These are phyloP conservation scores for Saturnispora quitensis DNA, from an alignment of 805 yeast genomes.

Conservation along the genomic window DNA sequence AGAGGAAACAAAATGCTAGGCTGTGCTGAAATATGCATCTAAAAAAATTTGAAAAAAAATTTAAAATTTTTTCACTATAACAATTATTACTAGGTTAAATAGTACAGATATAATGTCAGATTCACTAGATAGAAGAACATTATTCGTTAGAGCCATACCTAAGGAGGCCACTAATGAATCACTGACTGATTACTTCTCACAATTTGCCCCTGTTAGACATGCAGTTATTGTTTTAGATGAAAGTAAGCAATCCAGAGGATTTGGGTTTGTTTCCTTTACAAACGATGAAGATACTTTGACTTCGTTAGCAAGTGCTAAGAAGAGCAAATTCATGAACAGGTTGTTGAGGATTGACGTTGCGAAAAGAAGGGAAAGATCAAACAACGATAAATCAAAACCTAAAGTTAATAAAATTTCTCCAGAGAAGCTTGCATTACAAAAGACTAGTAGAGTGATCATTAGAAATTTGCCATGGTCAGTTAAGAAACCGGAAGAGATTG, in stretches of 20 bases:
- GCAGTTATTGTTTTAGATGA: slow-evolving; percentile 82
- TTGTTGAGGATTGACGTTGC: slow-evolving; percentile 77
- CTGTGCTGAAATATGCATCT: slow-evolving; percentile 3
- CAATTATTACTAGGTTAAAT: not conserved
- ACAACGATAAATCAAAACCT: slow-evolving; percentile 23
- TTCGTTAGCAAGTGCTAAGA: slow-evolving; percentile 64
- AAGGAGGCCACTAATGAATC: slow-evolving; percentile 72
- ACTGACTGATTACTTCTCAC: slow-evolving; percentile 76
- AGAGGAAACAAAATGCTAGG: not conserved
- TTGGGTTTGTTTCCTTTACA: slow-evolving; percentile 90
- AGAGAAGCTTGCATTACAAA: slow-evolving; percentile 24
- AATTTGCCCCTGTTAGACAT: slow-evolving; percentile 90
- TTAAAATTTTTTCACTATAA: not conserved
- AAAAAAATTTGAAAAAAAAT: not conserved
- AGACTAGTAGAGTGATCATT: slow-evolving; percentile 78
- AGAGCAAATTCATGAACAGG: slow-evolving; percentile 54
- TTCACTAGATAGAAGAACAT: slow-evolving; percentile 46
- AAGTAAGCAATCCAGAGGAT: slow-evolving; percentile 76
- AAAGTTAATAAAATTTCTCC: slow-evolving; percentile 5
- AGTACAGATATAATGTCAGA: slow-evolving; percentile 10
- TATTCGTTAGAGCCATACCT: slow-evolving; percentile 85
- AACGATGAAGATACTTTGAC: slow-evolving; percentile 72
- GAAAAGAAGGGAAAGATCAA: slow-evolving; percentile 78
- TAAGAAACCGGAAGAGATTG: slow-evolving; percentile 63
- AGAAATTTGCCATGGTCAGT: slow-evolving; percentile 97